These are phyloP conservation scores for Astrephomene gubernaculifera DNA, from an alignment of 139 green algal genomes.

Conservation along the genomic window DNA sequence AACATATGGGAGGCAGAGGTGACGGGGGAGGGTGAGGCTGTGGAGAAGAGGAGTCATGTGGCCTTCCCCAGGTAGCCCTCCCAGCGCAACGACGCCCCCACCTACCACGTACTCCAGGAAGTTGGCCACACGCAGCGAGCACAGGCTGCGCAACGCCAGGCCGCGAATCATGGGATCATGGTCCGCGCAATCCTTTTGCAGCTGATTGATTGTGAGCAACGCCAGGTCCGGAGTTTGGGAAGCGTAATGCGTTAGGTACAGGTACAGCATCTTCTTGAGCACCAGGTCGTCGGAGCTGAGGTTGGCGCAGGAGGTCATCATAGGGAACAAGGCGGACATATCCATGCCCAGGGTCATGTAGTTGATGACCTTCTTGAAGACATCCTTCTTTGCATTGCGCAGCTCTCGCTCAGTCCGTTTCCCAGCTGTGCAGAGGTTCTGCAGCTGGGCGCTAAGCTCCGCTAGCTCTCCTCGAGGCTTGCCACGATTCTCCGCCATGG, in stretches of 20 bases:
- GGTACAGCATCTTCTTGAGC: slow-evolving; percentile 98
- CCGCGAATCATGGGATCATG: slow-evolving; percentile 93
- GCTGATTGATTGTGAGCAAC: slow-evolving; percentile 90
- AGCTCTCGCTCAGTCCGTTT: slow-evolving; percentile 65
- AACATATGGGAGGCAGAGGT: too few relatives aligned
- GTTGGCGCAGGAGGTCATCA: slow-evolving; percentile 77
- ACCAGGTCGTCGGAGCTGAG: slow-evolving; percentile 83
- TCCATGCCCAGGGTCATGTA: slow-evolving; percentile 97
- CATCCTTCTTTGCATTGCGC: slow-evolving; percentile 60
- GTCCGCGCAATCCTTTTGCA: slow-evolving; percentile 90
- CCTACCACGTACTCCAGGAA: slow-evolving; percentile 96
- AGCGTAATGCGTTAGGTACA: slow-evolving; percentile 91
- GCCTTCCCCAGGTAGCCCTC: too few relatives aligned
- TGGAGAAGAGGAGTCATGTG: too few relatives aligned
- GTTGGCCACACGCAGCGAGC: slow-evolving; percentile 90
- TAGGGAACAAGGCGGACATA: slow-evolving; percentile 90
- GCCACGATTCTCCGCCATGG: slow-evolving; percentile 9
- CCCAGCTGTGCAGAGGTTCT: slow-evolving; percentile 63
- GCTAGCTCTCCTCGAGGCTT: slow-evolving; percentile 68
- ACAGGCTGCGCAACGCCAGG: slow-evolving; percentile 93
- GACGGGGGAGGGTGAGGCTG: too few relatives aligned
- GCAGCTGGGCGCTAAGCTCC: slow-evolving; percentile 61
- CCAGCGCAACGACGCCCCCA: too few relatives aligned
- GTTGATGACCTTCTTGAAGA: slow-evolving; percentile 82
- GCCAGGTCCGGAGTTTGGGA: slow-evolving; percentile 84